Conservation (phyloP, 169 alveolate species). For the Cryptosporidium sp. region DNA sequence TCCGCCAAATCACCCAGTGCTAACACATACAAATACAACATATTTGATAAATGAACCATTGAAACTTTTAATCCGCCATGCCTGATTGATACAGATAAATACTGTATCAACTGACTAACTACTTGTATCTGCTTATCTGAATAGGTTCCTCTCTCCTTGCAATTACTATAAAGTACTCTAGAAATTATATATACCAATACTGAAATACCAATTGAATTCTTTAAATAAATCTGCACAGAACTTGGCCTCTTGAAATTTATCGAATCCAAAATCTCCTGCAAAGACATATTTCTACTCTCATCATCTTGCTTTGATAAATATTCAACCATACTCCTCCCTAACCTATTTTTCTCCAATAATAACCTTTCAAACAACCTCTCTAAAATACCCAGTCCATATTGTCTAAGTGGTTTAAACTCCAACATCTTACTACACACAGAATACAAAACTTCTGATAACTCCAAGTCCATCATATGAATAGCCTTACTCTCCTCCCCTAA, state of each 20-base stretch:
- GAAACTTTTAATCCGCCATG: slow-evolving; percentile 2
- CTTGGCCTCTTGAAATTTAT: background rate
- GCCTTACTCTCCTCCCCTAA: background rate
- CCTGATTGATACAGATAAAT: slow-evolving; percentile 4
- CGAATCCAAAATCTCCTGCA: background rate
- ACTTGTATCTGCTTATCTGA: slow-evolving; percentile 20
- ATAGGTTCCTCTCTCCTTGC: background rate
- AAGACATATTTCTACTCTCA: background rate
- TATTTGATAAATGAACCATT: slow-evolving; percentile 18
- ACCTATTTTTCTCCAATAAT: background rate
- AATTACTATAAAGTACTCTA: slow-evolving; percentile 10
- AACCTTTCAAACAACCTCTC: background rate
- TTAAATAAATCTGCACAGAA: background rate
- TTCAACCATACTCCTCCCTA: slow-evolving; percentile 1
- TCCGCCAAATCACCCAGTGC: slow-evolving; percentile 33
- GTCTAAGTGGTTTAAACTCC: slow-evolving; percentile 21
- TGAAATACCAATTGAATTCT: slow-evolving; percentile 26
- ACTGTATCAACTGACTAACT: slow-evolving; percentile 11
- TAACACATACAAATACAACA: slow-evolving; percentile 32
- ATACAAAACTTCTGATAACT: slow-evolving; percentile 8
- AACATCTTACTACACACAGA: slow-evolving; percentile 21
- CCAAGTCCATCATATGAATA: background rate
- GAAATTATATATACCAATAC: slow-evolving; percentile 41
- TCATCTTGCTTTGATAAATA: slow-evolving; percentile 4
- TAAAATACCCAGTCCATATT: background rate